Evolutionary conservation across 73 alveolate genomes (phyloP).

Genomic region (Paramecium caudatum): DNA sequence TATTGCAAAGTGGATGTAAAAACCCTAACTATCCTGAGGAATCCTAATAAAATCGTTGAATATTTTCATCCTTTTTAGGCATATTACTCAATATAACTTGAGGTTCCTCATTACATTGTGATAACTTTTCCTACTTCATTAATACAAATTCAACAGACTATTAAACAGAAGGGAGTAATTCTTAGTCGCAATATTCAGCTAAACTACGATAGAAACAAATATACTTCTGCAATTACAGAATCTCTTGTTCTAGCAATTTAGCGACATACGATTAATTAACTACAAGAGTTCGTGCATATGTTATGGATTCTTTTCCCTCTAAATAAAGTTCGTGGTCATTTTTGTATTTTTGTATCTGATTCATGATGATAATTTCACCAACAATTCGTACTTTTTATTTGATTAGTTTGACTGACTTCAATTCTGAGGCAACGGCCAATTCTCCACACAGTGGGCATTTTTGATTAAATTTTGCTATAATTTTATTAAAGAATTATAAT

Average conservation of each 20-base stretch:
- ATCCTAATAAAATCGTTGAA: neutral
- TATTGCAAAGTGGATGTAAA: slow-evolving; percentile 29
- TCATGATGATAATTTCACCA: neutral
- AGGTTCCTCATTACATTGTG: slow-evolving; percentile 7
- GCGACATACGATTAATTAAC: neutral
- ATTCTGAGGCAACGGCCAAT: slow-evolving; percentile 26
- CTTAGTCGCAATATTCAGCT: neutral
- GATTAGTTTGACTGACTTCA: slow-evolving; percentile 54
- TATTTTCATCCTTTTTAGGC: neutral
- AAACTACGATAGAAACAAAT: neutral
- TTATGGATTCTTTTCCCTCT: slow-evolving; percentile 39
- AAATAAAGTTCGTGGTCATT: neutral
- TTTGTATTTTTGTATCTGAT: slow-evolving; percentile 6
- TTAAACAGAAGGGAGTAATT: neutral
- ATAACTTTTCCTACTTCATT: neutral
- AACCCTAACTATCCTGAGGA: neutral
- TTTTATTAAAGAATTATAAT: slow-evolving; percentile 53
- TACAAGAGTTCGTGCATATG: slow-evolving; percentile 25
- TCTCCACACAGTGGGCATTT: slow-evolving; percentile 77
- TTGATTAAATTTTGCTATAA: slow-evolving; percentile 61
- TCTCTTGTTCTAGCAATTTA: neutral
- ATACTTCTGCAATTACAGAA: neutral
- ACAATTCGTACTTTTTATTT: slow-evolving; percentile 7
- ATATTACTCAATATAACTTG: neutral
- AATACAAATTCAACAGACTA: neutral